Base-by-base conservation (phyloP, 441 rosid genomes). In the Pelargonium citronellum region DNA sequence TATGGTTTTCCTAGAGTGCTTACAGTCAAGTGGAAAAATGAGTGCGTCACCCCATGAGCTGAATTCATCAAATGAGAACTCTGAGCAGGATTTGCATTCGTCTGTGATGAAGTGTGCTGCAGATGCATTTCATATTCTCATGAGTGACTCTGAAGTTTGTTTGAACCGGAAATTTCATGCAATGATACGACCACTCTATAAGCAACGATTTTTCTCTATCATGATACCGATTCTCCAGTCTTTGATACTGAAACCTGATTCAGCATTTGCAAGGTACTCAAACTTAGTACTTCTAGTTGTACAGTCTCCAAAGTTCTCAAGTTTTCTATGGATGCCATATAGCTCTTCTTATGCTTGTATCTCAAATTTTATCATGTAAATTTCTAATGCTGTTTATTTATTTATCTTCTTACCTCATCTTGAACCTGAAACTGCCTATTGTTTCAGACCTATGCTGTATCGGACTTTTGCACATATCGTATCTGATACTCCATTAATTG, bases 121-220 rank as follows among this genome's bases (percentile, higher is more conserved):
- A 16, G 97, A 90, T 79, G 91, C 97, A 43, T 95, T 95, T 81
- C 87, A 74, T 68, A 82, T 85, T 80, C 86, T 95, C 57, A 83
- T 90, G 79, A 75, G 87, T 79, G 97, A 95, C 81, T 88, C 96
- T 37, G 91, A 79, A 77, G 78, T 67, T 79, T 90, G 92, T 75
- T 83, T 95, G 71, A 87, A 81, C 78, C 82, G 84, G 71, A 83
- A 85, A 63, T 84, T 85, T 73, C 94, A 91, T 81, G 91, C 99
- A 70, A 83, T 79, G 64, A 73, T 86, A 79, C 84, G 90, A 30
- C 97, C 96, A n/a, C 95, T 94, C 58, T 89, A 91, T 76, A 95
- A 89, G 86, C 99, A 95, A 74, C 86, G 96, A 1, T 89, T 84
- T 73, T 95, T 83, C 83, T 89, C 87, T 51, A 79, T 77, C 73